phyloP scores from a whole-genome alignment of 2,329 filamentous ascomycete species.

The Colletotrichum destructivum region DNA sequence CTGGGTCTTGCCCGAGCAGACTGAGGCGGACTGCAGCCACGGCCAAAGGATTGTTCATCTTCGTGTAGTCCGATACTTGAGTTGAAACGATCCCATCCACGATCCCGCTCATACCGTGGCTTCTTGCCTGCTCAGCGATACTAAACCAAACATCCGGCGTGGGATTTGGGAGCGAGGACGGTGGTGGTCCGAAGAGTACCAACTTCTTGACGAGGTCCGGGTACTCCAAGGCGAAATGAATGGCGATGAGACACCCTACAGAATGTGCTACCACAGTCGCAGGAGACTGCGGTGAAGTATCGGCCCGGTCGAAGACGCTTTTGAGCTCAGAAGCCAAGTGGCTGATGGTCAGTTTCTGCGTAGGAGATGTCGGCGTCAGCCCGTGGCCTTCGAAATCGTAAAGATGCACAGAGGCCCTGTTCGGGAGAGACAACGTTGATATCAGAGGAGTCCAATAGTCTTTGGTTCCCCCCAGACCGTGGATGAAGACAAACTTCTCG shows the following conservation, averaged over 20 bases:
- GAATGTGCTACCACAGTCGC: constrained; percentile 65
- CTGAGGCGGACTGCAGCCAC: constrained; percentile 59
- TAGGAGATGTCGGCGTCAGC: constrained; percentile 64
- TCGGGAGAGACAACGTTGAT: constrained; percentile 49
- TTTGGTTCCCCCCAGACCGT: constrained; percentile 66
- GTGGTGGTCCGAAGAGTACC: constrained; percentile 63
- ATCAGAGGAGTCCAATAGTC: constrained; percentile 63
- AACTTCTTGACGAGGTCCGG: constrained; percentile 59
- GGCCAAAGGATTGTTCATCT: constrained; percentile 56
- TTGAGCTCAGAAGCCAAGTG: constrained; percentile 61
- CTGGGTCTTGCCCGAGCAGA: constrained; percentile 63
- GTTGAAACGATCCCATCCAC: constrained; percentile 55
- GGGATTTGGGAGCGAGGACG: constrained; percentile 59
- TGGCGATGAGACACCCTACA: constrained; percentile 65
- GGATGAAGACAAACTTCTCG: constrained; percentile 64
- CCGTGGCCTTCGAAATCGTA: constrained; percentile 72
- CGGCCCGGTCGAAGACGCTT: constrained; percentile 54
- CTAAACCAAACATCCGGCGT: constrained; percentile 47
- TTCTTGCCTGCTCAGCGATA: constrained; percentile 58
- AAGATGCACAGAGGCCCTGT: constrained; percentile 56
- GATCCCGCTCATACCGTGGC: constrained; percentile 60
- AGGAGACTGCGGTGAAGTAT: constrained; percentile 46
- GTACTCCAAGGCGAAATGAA: constrained; percentile 57
- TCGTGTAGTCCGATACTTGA: constrained; percentile 55
- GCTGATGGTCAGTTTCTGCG: constrained; percentile 57